Conservation (phyloP, 257 asterid genomes). For the Nicotiana benthamiana region DNA sequence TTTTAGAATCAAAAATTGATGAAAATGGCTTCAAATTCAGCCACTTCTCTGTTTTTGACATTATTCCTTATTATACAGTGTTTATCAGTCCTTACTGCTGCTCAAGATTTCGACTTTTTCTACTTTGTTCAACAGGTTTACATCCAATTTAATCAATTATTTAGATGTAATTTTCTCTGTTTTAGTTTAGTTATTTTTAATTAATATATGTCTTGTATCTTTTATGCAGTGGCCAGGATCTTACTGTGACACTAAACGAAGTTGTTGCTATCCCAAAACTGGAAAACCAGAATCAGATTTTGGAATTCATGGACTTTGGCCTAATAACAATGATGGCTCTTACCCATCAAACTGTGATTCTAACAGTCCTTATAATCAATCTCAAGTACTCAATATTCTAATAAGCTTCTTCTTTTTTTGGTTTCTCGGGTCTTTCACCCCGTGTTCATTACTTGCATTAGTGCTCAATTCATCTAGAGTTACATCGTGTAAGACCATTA, state of each 20-base stretch:
- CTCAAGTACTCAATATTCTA: constrained; percentile 31
- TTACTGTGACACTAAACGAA: constrained; percentile 53
- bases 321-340: constrained; percentile 54
- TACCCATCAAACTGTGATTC: constrained; percentile 75
- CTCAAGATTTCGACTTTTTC: constrained; percentile 66
- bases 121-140: constrained; percentile 78
- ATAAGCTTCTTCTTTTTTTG: background rate
- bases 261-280: constrained; percentile 74
- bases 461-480: too few species aligned
- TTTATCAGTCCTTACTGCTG: constrained; percentile 19
- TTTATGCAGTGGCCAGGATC: constrained; percentile 80
- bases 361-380: constrained; percentile 42
- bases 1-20: background rate
- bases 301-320: constrained; percentile 87
- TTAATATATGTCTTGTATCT: background rate
- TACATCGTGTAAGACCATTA: too few species aligned
- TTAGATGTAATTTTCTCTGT: background rate
- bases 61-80: constrained; percentile 34
- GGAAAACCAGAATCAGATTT: constrained; percentile 70
- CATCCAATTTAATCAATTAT: background rate
- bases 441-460: too few species aligned
- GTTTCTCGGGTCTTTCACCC: too few species aligned
- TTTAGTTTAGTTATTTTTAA: background rate
- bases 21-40: background rate
- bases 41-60: constrained; percentile 14